These are phyloP conservation scores for Talaromyces amestolkiae DNA, from an alignment of 2,329 filamentous ascomycete species.

Conservation along the genomic window DNA sequence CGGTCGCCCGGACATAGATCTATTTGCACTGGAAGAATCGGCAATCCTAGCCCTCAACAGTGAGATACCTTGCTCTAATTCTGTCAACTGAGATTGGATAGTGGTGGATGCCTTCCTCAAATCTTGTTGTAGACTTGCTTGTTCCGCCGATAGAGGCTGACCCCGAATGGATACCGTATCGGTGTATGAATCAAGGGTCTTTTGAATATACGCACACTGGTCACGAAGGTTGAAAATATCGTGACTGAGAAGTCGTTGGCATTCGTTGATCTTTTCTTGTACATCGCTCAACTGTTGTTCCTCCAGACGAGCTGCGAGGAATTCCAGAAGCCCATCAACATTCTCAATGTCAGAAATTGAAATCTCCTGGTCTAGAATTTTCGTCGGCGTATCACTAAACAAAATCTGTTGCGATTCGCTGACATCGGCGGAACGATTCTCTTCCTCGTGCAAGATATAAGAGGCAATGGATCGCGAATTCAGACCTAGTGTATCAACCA, in stretches of 20 bases:
- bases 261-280: slow-evolving; percentile 64
- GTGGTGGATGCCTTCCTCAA: slow-evolving; percentile 71
- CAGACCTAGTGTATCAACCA: slow-evolving; percentile 88
- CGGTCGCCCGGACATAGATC: slow-evolving; percentile 26
- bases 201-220: slow-evolving; percentile 75
- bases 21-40: slow-evolving; percentile 51
- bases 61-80: slow-evolving; percentile 76
- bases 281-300: slow-evolving; percentile 67
- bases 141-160: slow-evolving; percentile 78
- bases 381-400: slow-evolving; percentile 57
- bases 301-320: slow-evolving; percentile 64
- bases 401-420: slow-evolving; percentile 46
- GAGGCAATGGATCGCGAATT: slow-evolving; percentile 68
- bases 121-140: slow-evolving; percentile 78
- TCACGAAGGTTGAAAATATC: slow-evolving; percentile 70
- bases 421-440: neutral
- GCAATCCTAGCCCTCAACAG: slow-evolving; percentile 77
- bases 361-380: slow-evolving; percentile 72
- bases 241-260: slow-evolving; percentile 63
- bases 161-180: slow-evolving; percentile 68
- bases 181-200: slow-evolving; percentile 66
- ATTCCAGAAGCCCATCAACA: slow-evolving; percentile 62
- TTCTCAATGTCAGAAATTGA: slow-evolving; percentile 72
- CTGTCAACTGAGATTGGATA: slow-evolving; percentile 70
- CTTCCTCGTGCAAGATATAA: slow-evolving; percentile 51